Evolutionary conservation across 352 stramenopile genomes (phyloP), one percentile per base, ranked within the genome.

Genomic region (Thalassiosira livingstoniorum): DNA sequence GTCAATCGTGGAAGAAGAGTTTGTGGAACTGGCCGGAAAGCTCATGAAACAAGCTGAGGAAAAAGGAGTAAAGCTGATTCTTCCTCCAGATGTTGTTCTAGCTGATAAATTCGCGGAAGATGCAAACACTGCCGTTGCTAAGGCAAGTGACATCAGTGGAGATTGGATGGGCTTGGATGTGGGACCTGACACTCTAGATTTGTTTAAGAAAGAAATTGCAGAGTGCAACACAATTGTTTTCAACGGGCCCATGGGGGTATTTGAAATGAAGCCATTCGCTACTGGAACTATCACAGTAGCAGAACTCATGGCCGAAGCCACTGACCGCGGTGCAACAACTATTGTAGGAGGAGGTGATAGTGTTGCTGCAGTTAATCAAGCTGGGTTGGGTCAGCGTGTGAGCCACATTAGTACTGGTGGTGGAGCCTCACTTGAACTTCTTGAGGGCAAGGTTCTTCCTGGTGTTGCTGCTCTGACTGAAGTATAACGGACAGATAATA

Each of bases 131-230:
- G 91, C 95, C 61, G 89, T 95, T 81, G 97, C 96, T 67, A 94
- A 96, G 53, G 96, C 97, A 13, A 96, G 96, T 54, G 96, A 95
- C 51, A 99, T 99, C 77, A 93, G 92, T 51, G 97, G 96, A 73
- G 86, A 90, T 18, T 99, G 97, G 97, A 97, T 99, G 92, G 98
- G 98, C 42, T 92, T 99, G 23, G 98, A 99, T 89, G 96, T 99
- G 63, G 98, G 98, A 68, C 97, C 97, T 4, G 95, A 98, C 79
- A 91, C 91, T 15, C 75, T 93, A 7, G 77, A 90, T 43, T 34
- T 85, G 11, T 93, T 93, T 72, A 73, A 82, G 60, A 72, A 85
- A 27, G 86, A 92, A 75, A 92, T 94, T 80, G 75, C 63, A 51
- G 57, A 88, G 27, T 83, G 72, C 75, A 91, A 92, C 29, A 94